phyloP scores from a whole-genome alignment of 768 basidiomycete genomes.

The Pisolithus tinctorius region DNA sequence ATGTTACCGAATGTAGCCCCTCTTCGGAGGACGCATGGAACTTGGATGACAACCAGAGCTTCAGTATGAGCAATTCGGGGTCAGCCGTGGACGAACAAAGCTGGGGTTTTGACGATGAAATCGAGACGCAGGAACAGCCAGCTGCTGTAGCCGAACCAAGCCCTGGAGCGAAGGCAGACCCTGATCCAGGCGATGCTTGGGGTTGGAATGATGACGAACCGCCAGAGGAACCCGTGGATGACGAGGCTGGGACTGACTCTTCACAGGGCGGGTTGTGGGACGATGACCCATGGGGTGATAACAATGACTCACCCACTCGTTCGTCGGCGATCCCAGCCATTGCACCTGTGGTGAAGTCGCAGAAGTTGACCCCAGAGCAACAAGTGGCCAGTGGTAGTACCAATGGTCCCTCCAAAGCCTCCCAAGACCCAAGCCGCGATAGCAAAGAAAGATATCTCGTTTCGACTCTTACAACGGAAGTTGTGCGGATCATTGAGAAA shows the following conservation, averaged over 20 bases:
- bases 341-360: slow-evolving; percentile 52
- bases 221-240: slow-evolving; percentile 18
- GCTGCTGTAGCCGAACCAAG: slow-evolving; percentile 11
- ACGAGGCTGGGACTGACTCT: slow-evolving; percentile 19
- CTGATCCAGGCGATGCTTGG: slow-evolving; percentile 59
- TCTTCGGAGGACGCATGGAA: slow-evolving; percentile 36
- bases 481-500: slow-evolving; percentile 53
- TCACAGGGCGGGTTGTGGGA: slow-evolving; percentile 48
- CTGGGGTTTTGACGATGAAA: slow-evolving; percentile 52
- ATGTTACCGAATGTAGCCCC: not conserved
- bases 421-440: slow-evolving; percentile 10
- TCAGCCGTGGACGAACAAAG: slow-evolving; percentile 28
- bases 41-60: slow-evolving; percentile 34
- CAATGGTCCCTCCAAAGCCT: slow-evolving; percentile 12
- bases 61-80: slow-evolving; percentile 18
- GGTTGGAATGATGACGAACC: slow-evolving; percentile 60
- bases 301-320: slow-evolving; percentile 20
- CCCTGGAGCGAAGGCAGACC: slow-evolving; percentile 23
- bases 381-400: slow-evolving; percentile 17
- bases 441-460: slow-evolving; percentile 51
- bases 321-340: slow-evolving; percentile 29
- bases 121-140: slow-evolving; percentile 17
- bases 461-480: slow-evolving; percentile 47
- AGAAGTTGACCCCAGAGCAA: slow-evolving; percentile 29
- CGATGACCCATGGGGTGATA: slow-evolving; percentile 66